A percentile compares a stretch with the other conserved stretches of the same genome.
phyloP scores from a whole-genome alignment of 441 rosid species.

The Pelargonium fulgidum region DNA sequence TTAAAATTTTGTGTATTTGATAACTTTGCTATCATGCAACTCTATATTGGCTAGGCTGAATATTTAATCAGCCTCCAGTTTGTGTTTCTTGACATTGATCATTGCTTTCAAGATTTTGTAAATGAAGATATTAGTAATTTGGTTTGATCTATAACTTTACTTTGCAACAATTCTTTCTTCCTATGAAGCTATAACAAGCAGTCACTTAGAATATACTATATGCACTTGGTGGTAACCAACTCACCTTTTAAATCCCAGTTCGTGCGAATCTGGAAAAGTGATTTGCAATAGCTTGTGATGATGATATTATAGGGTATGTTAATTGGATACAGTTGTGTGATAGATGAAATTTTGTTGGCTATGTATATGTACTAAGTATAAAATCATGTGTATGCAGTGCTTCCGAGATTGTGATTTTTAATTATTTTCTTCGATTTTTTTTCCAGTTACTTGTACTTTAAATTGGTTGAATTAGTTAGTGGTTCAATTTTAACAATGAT shows the following conservation, averaged over 20 bases:
- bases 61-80: constrained; percentile 1
- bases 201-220: no score
- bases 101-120: background rate
- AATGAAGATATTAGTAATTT: background rate
- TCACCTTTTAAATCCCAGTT: background rate
- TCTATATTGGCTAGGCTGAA: background rate
- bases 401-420: background rate
- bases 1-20: background rate
- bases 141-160: background rate
- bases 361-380: background rate
- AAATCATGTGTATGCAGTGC: background rate
- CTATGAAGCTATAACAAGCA: no score
- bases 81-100: background rate
- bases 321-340: no score
- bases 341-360: no score
- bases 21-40: background rate
- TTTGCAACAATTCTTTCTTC: no score
- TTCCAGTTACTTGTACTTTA: background rate
- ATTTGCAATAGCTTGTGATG: background rate
- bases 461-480: background rate
- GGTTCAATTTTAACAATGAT: constrained; percentile 2
- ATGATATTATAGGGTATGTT: background rate
- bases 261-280: background rate
- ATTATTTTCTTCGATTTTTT: background rate
- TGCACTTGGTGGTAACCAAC: background rate